phyloP scores from a whole-genome alignment of 106 monocot species.

The Vanilla planifolia region DNA sequence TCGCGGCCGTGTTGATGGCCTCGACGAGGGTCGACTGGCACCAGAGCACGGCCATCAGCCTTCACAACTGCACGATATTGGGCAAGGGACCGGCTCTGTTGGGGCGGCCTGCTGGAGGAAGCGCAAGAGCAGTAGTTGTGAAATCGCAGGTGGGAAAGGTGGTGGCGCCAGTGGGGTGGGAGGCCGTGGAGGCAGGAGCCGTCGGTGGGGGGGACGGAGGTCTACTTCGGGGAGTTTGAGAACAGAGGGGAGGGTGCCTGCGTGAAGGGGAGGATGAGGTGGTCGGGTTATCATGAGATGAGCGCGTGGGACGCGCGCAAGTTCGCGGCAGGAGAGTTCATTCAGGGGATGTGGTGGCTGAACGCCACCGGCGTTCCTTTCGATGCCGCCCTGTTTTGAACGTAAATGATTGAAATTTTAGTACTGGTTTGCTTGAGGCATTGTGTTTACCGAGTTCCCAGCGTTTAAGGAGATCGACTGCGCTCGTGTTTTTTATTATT shows the following conservation, averaged over 20 bases:
- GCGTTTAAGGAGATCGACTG: too few relatives aligned
- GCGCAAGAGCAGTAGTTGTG: background rate
- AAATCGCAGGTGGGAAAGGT: background rate
- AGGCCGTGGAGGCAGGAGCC: background rate
- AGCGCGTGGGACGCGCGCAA: background rate
- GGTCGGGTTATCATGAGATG: background rate
- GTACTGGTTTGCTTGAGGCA: too few relatives aligned
- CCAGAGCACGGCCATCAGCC: constrained; percentile 2
- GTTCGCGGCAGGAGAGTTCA: background rate
- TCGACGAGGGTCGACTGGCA: background rate
- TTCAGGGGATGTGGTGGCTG: background rate
- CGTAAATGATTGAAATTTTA: too few relatives aligned
- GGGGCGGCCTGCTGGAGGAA: background rate
- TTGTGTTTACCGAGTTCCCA: too few relatives aligned
- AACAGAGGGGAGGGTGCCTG: background rate
- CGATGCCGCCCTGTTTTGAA: background rate
- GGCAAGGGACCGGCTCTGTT: background rate
- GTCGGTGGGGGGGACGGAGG: background rate
- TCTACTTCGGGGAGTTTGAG: background rate
- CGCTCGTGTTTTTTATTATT: too few relatives aligned
- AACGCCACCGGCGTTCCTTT: background rate
- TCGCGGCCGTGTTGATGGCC: background rate
- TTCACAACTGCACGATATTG: background rate
- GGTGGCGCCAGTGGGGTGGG: background rate
- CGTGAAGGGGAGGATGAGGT: background rate